These are phyloP conservation scores for Chaetomium cochliodes DNA, from an alignment of 495 filamentous ascomycete species.

Conservation along the genomic window DNA sequence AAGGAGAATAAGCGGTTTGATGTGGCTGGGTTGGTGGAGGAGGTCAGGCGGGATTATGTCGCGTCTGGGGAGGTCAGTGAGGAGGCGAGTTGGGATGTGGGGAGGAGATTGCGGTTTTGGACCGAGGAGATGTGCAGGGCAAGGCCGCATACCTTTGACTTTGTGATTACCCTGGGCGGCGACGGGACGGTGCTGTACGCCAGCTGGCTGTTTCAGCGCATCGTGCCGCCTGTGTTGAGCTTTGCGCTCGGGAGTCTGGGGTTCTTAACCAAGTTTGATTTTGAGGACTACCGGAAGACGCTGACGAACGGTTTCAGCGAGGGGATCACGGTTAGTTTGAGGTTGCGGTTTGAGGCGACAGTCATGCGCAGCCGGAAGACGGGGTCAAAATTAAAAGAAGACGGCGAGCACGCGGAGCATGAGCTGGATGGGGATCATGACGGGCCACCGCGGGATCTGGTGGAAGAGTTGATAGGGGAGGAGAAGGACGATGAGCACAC, in stretches of 20 bases:
- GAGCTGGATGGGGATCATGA: slow-evolving; percentile 32
- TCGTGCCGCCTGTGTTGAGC: slow-evolving; percentile 89
- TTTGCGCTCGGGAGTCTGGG: slow-evolving; percentile 90
- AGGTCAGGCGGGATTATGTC: slow-evolving; percentile 35
- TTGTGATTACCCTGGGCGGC: slow-evolving; percentile 90
- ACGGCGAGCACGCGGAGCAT: slow-evolving; percentile 28
- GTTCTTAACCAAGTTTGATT: slow-evolving; percentile 96
- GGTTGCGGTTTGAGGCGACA: slow-evolving; percentile 89
- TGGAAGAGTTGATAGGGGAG: slow-evolving; percentile 84
- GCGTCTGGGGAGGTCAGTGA: slow-evolving; percentile 28
- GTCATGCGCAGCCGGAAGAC: slow-evolving; percentile 78
- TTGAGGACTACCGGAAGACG: slow-evolving; percentile 65
- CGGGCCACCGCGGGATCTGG: slow-evolving; percentile 59
- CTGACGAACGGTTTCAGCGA: slow-evolving; percentile 72
- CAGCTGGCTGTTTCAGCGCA: slow-evolving; percentile 94
- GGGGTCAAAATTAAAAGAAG: slow-evolving; percentile 11
- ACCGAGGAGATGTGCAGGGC: slow-evolving; percentile 69
- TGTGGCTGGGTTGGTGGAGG: slow-evolving; percentile 57
- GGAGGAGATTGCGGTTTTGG: slow-evolving; percentile 75
- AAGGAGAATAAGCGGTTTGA: slow-evolving; percentile 69
- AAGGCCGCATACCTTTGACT: slow-evolving; percentile 85
- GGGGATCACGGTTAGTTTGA: slow-evolving; percentile 83
- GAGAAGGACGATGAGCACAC: slow-evolving; percentile 77
- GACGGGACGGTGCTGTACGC: slow-evolving; percentile 96
- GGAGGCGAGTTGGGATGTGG: slow-evolving; percentile 50